A percentile compares a stretch with the other conserved stretches of the same genome.
Conservation (phyloP, 164 flowering plant species). For the Umbilicus rupestris region DNA sequence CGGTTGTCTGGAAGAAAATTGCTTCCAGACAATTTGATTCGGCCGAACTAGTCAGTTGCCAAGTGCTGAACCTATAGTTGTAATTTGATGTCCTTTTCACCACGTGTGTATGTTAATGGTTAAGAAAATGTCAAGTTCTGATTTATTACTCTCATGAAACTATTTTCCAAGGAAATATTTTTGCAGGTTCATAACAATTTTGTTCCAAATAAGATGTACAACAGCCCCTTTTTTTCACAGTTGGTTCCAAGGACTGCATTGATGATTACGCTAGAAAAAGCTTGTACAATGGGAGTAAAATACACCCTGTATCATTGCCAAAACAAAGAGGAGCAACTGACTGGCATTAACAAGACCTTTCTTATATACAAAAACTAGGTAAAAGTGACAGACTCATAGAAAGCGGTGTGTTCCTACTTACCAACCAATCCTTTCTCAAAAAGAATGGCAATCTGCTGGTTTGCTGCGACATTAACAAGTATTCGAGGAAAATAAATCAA, state of each 20-base stretch:
- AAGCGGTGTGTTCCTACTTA: no score
- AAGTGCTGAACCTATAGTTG: slow-evolving; percentile 16
- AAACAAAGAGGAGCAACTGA: no score
- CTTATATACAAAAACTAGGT: background rate
- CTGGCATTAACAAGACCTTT: no score
- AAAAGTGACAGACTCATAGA: background rate
- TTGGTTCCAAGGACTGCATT: no score
- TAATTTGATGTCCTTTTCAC: background rate
- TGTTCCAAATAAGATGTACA: background rate
- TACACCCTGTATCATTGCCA: no score
- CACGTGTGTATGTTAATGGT: background rate
- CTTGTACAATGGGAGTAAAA: no score
- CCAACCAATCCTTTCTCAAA: background rate
- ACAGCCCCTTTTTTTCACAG: no score
- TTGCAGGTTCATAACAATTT: background rate
- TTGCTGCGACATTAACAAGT: no score
- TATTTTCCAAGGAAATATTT: no score
- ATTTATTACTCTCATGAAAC: background rate
- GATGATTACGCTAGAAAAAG: no score
- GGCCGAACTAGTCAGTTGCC: slow-evolving; percentile 19
- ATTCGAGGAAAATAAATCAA: background rate
- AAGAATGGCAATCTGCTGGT: background rate
- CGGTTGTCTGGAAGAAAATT: slow-evolving; percentile 17
- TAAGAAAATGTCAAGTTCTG: background rate
- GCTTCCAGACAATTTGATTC: slow-evolving; percentile 14